Evolutionary conservation across 306 rosid genomes (phyloP), one percentile per base, ranked within the genome.

Genomic region (Lathyrus sativus): DNA sequence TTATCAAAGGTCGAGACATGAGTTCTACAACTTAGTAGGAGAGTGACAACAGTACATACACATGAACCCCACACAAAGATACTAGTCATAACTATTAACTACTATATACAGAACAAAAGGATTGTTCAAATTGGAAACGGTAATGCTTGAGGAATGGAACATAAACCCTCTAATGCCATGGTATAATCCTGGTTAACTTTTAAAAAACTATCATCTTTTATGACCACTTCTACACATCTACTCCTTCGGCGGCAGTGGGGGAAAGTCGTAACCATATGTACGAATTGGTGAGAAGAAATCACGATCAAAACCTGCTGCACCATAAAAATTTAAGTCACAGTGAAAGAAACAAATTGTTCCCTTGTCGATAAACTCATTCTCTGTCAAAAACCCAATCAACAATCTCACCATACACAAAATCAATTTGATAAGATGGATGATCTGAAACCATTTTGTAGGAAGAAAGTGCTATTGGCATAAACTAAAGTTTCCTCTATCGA

Each of bases 381-480:
- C 58, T 11, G 35, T 54, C 35, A 54, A 24, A 53, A 11, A 4
- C 14, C 57, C 59, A 24, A 53, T 24, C 33, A 24, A 10, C 8
- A 54, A 18, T 17, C 35, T 54, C 60, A 54, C n/a, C 8, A 5
- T 24, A 54, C 14, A 8, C 60, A 11, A 22, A 5, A 54, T 24
- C 9, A 54, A 54, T 6, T 54, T 24, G 60, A 54, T 6, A 54
- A 54, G 35, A 54, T 10, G 15, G 15, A 19, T 19, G 22, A 19
- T 19, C 22, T 19, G 22, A 19, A 12, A 22, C 7, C 33, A 54
- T 24, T 54, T 54, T 9, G 1, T 54, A 22, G 15, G 35, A 7
- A 62, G 55, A 39, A 46, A 18, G 24, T 73, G 37, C 15, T 73
- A 15, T 38, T 62, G 6, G 42, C 39, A 33, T 48, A 48, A 48